Conservation (phyloP, 192 early-diverging fungal genomes). For the Podila epigama region DNA sequence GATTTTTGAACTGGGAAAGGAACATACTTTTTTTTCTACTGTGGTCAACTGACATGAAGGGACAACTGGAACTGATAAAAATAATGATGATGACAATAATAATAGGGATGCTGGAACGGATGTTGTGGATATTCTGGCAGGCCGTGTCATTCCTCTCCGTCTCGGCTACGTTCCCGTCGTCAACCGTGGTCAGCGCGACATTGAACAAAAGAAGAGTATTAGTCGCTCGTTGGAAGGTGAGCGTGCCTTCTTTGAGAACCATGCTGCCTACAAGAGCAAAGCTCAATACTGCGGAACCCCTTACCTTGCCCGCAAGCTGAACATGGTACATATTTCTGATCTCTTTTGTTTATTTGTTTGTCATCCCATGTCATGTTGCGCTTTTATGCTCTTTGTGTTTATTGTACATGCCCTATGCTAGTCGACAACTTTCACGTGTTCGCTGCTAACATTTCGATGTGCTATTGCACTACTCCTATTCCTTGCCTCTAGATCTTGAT, state of each 20-base stretch:
- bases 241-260: conserved; percentile 93
- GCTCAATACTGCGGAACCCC: conserved; percentile 99
- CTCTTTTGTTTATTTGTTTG: too few species aligned
- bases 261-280: conserved; percentile 93
- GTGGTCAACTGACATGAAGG: too few species aligned
- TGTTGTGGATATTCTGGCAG: conserved; percentile 98
- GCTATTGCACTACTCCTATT: too few species aligned
- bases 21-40: background rate
- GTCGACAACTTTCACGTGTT: too few species aligned
- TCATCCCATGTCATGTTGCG: too few species aligned
- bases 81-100: too few species aligned
- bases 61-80: too few species aligned
- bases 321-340: too few species aligned
- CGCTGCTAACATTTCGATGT: too few species aligned
- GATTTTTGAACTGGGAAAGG: too few species aligned
- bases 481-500: conserved; percentile 81
- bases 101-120: conserved; percentile 93
- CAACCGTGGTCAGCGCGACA: conserved; percentile 98
- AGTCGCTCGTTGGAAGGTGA: conserved; percentile 88
- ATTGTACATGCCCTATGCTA: too few species aligned
- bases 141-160: conserved; percentile 94
- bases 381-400: too few species aligned
- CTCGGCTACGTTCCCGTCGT: conserved; percentile 99
- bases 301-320: conserved; percentile 96
- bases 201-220: conserved; percentile 93